Base-by-base conservation (phyloP, 345 rosid genomes). In the Gossypium mustelinum region DNA sequence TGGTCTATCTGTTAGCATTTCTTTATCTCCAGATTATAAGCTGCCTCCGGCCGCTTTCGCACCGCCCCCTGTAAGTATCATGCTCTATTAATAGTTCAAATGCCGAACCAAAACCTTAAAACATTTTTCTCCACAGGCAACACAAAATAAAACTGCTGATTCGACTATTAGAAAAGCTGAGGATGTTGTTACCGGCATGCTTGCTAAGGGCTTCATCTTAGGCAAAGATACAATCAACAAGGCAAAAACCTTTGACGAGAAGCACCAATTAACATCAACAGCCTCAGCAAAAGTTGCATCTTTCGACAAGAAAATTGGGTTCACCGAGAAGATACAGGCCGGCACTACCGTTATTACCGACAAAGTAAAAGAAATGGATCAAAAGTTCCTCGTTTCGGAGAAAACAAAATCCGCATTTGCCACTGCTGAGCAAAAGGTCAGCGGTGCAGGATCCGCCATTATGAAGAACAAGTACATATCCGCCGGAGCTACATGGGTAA, bases 151-250 rank as follows among this genome's bases (percentile, higher is more conserved):
- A 74, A 75, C 83, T 67, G 83, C 86, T 77, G 93, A 87, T 27
- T 87, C 98, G 25, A 93, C 94, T 45, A 68, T 91, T 51, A 79
- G 85, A 41, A 95, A 95, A 84, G 90, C 97, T 1, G 98, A 95
- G 87, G 99, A 95, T 73, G 97, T 89, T 22, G 91, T 93, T 44
- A 89, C 87, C 64, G 57, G 91, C 88, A 93, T 95, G 98, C 88
- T 95, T 79, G 98, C 99, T 29, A 95, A 86, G 83, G 97, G 99
- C 14, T 93, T 81, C 65, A 86, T 95, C 67, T 78, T 95, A 44
- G 97, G 99, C 60, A 95, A 93, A 87, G 96, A 90, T 72, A 94
- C 97, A 16, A 88, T 91, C 71, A 85, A 82, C 85, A 91, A 93
- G 83, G 98, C 97, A 39, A 95, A 87, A 90, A 80, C 82, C 47